These are phyloP conservation scores for Cordia subcordata DNA, from an alignment of 257 asterid species.

Conservation along the genomic window DNA sequence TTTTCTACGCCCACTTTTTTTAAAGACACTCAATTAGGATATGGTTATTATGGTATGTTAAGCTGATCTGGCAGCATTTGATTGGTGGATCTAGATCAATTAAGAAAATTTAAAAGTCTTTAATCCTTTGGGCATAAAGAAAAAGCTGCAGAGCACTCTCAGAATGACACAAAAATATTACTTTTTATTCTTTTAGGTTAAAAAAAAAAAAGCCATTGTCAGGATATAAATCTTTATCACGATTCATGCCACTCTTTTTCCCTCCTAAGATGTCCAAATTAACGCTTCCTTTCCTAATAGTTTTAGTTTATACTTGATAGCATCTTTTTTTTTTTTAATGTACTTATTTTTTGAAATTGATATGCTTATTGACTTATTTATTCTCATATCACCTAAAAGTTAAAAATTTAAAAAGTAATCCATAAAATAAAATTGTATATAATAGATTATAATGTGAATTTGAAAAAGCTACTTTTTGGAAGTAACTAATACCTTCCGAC, in stretches of 20 bases:
- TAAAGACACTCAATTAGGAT: no score
- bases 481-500: no score
- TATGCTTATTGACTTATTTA: no score
- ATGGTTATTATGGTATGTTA: background rate
- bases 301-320: no score
- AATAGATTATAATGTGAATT: no score
- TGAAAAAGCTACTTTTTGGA: no score
- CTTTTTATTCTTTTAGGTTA: slow-evolving; percentile 16
- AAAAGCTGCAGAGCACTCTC: slow-evolving; percentile 24
- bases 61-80: slow-evolving; percentile 6
- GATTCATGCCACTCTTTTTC: slow-evolving; percentile 20
- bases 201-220: slow-evolving; percentile 10
- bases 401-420: no score
- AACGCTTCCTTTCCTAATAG: no score
- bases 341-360: no score
- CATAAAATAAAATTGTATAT: no score
- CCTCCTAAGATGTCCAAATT: slow-evolving; percentile 19
- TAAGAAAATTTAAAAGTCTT: background rate
- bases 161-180: slow-evolving; percentile 10
- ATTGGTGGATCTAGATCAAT: slow-evolving; percentile 48
- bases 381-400: no score
- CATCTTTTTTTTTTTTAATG: no score
- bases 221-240: slow-evolving; percentile 4
- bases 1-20: background rate
- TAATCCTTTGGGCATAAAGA: slow-evolving; percentile 12